Evolutionary conservation across 2,329 filamentous ascomycete species (phyloP).

Genomic region (Claviceps cyperi): DNA sequence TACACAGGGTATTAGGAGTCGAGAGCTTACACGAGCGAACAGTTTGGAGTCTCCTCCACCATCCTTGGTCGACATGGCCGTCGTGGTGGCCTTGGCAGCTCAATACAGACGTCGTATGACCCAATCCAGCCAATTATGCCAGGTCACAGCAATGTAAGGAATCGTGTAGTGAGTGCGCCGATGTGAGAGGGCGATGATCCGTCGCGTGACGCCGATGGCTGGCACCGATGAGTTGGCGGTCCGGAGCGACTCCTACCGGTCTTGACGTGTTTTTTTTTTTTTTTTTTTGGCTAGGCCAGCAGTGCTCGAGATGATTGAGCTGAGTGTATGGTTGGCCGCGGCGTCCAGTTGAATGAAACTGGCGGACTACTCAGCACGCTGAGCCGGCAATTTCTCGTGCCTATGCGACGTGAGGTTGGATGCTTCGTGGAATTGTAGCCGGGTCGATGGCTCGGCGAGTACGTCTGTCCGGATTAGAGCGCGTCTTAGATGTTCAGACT

Average conservation of each 20-base stretch:
- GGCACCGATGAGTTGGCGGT: constrained; percentile 1
- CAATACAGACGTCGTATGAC: neutral
- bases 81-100: neutral
- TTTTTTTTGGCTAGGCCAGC: neutral
- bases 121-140: neutral
- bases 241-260: neutral
- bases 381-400: neutral
- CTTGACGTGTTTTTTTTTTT: neutral
- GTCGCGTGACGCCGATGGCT: constrained; percentile 8
- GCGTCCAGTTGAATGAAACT: neutral
- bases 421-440: neutral
- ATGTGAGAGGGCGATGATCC: neutral
- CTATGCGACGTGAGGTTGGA: neutral
- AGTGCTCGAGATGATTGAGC: neutral
- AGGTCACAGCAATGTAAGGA: neutral
- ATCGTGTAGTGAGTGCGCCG: neutral
- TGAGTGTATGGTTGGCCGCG: neutral
- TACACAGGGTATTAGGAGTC: constrained; percentile 26
- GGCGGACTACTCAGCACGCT: neutral
- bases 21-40: constrained; percentile 73
- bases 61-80: constrained; percentile 38
- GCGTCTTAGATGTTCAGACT: neutral
- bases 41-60: constrained; percentile 94
- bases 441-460: neutral
- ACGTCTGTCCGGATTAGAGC: too few species aligned